Conservation (phyloP, 2,329 filamentous ascomycete genomes). For the Pseudocercospora macadamiae region DNA sequence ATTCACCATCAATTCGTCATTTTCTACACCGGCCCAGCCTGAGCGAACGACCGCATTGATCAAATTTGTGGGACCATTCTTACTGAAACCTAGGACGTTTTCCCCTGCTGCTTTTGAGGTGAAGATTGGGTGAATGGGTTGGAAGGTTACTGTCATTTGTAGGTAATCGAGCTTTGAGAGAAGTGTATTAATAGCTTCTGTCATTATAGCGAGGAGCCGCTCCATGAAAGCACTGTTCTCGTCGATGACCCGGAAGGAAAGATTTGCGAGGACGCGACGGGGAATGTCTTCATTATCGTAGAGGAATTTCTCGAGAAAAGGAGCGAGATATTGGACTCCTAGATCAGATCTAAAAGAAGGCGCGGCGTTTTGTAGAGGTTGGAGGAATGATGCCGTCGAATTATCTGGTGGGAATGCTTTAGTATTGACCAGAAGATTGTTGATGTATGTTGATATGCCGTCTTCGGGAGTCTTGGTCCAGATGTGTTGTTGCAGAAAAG, state of each 20-base stretch:
- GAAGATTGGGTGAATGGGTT: too few species aligned
- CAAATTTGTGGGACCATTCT: neutral
- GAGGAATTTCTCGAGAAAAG: neutral
- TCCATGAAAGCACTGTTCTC: too few species aligned
- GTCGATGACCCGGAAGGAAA: neutral
- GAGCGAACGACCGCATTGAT: neutral
- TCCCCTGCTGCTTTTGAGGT: neutral
- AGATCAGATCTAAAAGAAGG: neutral
- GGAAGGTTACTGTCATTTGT: too few species aligned
- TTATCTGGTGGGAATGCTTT: neutral
- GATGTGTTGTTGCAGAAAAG: neutral
- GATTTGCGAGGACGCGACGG: neutral
- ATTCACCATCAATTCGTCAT: neutral
- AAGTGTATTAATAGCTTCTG: too few species aligned
- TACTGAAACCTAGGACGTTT: slow-evolving; percentile 6
- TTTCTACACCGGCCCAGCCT: neutral
- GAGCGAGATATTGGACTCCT: neutral
- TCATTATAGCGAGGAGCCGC: too few species aligned
- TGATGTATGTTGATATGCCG: neutral
- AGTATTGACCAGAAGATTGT: neutral
- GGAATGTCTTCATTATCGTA: neutral
- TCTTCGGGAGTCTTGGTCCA: neutral
- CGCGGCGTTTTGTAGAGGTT: neutral
- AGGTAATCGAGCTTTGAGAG: too few species aligned
- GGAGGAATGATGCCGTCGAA: neutral